These are phyloP conservation scores for Suhomyces kunorum DNA, from an alignment of 1,139 yeast species.

Conservation along the genomic window DNA sequence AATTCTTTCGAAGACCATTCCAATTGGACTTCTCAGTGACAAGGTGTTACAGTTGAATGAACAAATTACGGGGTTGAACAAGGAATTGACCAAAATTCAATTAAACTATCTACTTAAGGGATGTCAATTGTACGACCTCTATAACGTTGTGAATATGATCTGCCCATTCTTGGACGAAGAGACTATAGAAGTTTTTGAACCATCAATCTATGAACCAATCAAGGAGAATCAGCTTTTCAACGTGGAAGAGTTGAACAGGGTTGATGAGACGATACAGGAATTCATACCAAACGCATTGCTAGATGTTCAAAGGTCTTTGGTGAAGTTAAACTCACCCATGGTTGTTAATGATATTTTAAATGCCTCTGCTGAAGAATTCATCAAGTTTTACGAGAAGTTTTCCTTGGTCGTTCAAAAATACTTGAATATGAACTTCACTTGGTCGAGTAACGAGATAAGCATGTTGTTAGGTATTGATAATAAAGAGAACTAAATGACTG, in stretches of 20 bases:
- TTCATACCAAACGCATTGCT: slow-evolving; percentile 62
- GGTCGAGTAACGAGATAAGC: slow-evolving; percentile 62
- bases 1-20: slow-evolving; percentile 54
- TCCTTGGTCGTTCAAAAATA: slow-evolving; percentile 40
- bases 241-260: slow-evolving; percentile 38
- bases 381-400: slow-evolving; percentile 55
- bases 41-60: slow-evolving; percentile 43
- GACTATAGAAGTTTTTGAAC: slow-evolving; percentile 45
- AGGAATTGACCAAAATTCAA: slow-evolving; percentile 43
- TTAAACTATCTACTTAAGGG: slow-evolving; percentile 45
- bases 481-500: neutral
- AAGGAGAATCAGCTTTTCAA: slow-evolving; percentile 63
- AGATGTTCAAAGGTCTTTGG: slow-evolving; percentile 58
- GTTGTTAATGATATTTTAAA: slow-evolving; percentile 57
- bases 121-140: slow-evolving; percentile 56
- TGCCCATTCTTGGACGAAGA: slow-evolving; percentile 54
- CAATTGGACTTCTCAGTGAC: slow-evolving; percentile 42
- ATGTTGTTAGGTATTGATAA: slow-evolving; percentile 42
- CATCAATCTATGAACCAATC: slow-evolving; percentile 61
- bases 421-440: slow-evolving; percentile 43
- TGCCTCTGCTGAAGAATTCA: slow-evolving; percentile 49
- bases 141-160: slow-evolving; percentile 69
- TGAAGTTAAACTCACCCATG: slow-evolving; percentile 63
- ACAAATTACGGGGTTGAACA: slow-evolving; percentile 33
- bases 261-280: slow-evolving; percentile 46